phyloP scores from a whole-genome alignment of 2,329 filamentous ascomycete genomes.

The Chrysosporium keratinophilum region DNA sequence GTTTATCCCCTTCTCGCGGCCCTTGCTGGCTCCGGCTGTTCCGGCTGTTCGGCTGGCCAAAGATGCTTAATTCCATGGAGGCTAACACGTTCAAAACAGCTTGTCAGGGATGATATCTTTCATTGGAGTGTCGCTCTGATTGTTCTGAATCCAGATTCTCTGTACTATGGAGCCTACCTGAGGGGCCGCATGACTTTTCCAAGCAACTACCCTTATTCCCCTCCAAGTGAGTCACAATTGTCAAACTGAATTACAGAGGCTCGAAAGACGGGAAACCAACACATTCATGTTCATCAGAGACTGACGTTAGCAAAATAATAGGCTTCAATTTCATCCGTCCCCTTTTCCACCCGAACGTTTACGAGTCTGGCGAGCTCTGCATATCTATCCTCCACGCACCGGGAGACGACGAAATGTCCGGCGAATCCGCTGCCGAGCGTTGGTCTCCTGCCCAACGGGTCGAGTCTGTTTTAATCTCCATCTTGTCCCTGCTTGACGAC shows the following conservation, averaged over 20 bases:
- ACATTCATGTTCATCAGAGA: neutral
- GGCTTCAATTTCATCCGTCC: conserved; percentile 74
- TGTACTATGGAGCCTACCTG: conserved; percentile 89
- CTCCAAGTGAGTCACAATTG: conserved; percentile 47
- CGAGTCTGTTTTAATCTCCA: conserved; percentile 86
- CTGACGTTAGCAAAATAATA: conserved; percentile 19
- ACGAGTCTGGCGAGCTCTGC: conserved; percentile 79
- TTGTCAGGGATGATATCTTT: conserved; percentile 73
- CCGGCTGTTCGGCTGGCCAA: neutral
- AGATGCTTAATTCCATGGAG: neutral
- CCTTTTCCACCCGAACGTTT: conserved; percentile 89
- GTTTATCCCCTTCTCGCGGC: conserved; percentile 20
- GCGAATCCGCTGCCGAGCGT: conserved; percentile 77
- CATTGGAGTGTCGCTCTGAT: conserved; percentile 82
- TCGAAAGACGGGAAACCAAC: neutral
- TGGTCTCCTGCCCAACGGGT: conserved; percentile 93
- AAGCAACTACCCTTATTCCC: conserved; percentile 77
- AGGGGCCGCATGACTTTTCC: conserved; percentile 82
- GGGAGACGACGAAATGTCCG: conserved; percentile 85
- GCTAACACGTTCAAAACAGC: conserved; percentile 34
- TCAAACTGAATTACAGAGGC: neutral
- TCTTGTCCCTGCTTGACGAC: conserved; percentile 83
- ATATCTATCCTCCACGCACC: conserved; percentile 93
- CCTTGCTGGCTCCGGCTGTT: neutral
- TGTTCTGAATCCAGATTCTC: conserved; percentile 82